phyloP scores from a whole-genome alignment of 2,329 filamentous ascomycete species.

The Fusarium buxicola region DNA sequence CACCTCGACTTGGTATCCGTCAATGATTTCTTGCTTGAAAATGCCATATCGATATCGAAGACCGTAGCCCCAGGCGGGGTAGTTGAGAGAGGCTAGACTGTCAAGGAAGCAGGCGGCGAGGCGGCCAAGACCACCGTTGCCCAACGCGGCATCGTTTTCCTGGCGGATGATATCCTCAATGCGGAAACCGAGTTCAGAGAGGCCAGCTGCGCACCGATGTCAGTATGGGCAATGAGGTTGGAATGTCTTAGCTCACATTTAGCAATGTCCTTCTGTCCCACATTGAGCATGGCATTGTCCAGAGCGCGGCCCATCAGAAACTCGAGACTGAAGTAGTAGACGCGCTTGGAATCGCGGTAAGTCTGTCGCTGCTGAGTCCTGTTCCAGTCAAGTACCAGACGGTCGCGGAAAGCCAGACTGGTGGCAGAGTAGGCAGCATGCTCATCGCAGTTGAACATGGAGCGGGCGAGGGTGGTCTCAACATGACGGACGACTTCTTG shows the following conservation, averaged over 20 bases:
- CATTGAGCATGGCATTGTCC: constrained; percentile 98
- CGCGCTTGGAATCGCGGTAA: constrained; percentile 87
- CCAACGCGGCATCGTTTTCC: constrained; percentile 95
- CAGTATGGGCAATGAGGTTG: not conserved
- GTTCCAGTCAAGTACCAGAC: constrained; percentile 96
- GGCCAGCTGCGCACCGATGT: constrained; percentile 72
- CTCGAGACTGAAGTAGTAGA: constrained; percentile 97
- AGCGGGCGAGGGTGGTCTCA: constrained; percentile 94
- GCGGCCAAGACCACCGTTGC: constrained; percentile 94
- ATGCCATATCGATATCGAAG: constrained; percentile 96
- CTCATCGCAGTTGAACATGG: constrained; percentile 98
- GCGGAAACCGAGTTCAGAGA: constrained; percentile 91
- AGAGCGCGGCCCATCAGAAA: constrained; percentile 97
- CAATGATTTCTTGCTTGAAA: constrained; percentile 99
- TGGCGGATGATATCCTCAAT: constrained; percentile 96
- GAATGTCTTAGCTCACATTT: constrained; percentile 66
- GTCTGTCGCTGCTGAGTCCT: constrained; percentile 97
- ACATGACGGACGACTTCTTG: constrained; percentile 91
- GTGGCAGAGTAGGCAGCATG: constrained; percentile 91
- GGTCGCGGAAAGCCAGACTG: constrained; percentile 91
- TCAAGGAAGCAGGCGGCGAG: constrained; percentile 97
- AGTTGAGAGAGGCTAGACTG: constrained; percentile 93
- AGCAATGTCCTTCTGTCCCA: constrained; percentile 86
- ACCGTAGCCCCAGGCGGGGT: constrained; percentile 96
- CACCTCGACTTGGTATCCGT: constrained; percentile 97